Conservation (phyloP, 2,329 filamentous ascomycete species). For the Berkeleyomyces basicola region DNA sequence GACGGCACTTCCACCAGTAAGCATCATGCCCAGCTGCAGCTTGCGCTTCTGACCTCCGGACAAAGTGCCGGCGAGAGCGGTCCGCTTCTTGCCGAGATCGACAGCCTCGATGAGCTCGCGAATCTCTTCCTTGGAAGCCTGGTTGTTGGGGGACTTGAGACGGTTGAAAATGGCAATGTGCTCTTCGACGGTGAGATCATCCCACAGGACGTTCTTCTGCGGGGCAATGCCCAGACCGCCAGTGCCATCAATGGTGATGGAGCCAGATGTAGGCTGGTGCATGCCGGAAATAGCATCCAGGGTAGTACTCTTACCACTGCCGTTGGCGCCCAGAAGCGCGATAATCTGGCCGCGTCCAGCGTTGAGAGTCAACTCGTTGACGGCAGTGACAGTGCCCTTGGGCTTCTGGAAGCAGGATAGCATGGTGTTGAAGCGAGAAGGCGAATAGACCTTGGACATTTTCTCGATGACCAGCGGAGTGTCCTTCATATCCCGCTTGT, state of each 20-base stretch:
- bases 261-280: constrained; percentile 57
- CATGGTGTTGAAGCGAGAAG: constrained; percentile 28
- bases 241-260: constrained; percentile 59
- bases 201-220: constrained; percentile 90
- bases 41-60: constrained; percentile 89
- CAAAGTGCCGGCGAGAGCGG: constrained; percentile 56
- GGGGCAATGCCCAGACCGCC: constrained; percentile 76
- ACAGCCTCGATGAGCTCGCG: constrained; percentile 48
- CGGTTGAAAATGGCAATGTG: constrained; percentile 72
- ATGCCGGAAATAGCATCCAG: constrained; percentile 76
- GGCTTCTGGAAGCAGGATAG: constrained; percentile 18
- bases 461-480: constrained; percentile 50
- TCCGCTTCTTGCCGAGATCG: constrained; percentile 59
- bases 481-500: constrained; percentile 13
- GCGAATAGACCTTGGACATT: constrained; percentile 63
- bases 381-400: constrained; percentile 49
- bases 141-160: constrained; percentile 48
- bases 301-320: constrained; percentile 79
- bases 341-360: constrained; percentile 69
- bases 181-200: constrained; percentile 70
- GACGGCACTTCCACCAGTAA: constrained; percentile 73
- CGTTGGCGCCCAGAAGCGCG: constrained; percentile 75
- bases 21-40: constrained; percentile 85
- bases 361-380: constrained; percentile 54
- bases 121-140: constrained; percentile 42